phyloP scores from a whole-genome alignment of 2,329 filamentous ascomycete genomes.

The Harringtonia lauricola region DNA sequence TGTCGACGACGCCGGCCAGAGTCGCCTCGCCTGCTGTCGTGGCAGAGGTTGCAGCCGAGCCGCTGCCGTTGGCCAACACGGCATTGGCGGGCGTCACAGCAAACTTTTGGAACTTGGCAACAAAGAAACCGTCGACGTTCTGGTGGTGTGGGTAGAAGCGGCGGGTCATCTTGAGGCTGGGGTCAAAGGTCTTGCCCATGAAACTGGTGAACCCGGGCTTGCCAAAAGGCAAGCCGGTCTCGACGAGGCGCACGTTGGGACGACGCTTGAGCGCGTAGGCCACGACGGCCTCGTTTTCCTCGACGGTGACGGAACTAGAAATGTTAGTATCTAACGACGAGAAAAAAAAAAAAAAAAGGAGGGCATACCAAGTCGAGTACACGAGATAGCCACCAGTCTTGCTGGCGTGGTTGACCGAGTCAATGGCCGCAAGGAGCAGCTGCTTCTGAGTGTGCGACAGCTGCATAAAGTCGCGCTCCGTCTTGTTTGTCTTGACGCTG shows the following conservation, averaged over 20 bases:
- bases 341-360: not conserved
- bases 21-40: not conserved
- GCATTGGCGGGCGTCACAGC: constrained; percentile 60
- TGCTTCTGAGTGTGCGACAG: constrained; percentile 94
- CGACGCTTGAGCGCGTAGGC: constrained; percentile 86
- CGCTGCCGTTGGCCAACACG: constrained; percentile 16
- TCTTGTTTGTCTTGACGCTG: constrained; percentile 97
- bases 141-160: constrained; percentile 82
- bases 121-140: constrained; percentile 82
- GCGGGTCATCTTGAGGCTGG: constrained; percentile 69
- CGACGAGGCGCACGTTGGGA: constrained; percentile 87
- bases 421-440: constrained; percentile 82
- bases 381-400: constrained; percentile 93
- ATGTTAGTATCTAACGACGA: not conserved
- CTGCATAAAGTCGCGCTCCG: constrained; percentile 84
- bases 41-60: constrained; percentile 2
- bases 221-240: constrained; percentile 82
- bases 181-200: constrained; percentile 85
- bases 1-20: constrained; percentile 55
- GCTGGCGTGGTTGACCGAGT: constrained; percentile 89
- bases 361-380: constrained; percentile 70
- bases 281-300: constrained; percentile 71
- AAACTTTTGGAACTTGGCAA: constrained; percentile 92
- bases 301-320: constrained; percentile 12
- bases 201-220: constrained; percentile 86